Base-by-base conservation (phyloP, 768 basidiomycete species). In the Chlorophyllum brunneum region DNA sequence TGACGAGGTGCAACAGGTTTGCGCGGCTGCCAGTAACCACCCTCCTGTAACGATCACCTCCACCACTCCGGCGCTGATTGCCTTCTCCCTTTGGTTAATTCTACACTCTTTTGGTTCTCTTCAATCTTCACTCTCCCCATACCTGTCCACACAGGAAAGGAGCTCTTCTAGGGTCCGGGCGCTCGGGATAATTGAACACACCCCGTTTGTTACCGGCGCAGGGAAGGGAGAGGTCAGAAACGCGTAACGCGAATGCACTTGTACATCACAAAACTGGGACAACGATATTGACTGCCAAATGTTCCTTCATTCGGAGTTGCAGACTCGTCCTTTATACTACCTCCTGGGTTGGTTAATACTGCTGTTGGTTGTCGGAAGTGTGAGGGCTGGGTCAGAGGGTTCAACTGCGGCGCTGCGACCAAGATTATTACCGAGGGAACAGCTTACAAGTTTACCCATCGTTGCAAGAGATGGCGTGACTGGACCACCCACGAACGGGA, bases 191-290 rank as follows among this genome's bases (percentile, higher is more conserved):
- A 16, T 40, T 37, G 15, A 37, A 15, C 18, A n/a, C n/a, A n/a
- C n/a, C n/a, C n/a, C n/a, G n/a, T n/a, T n/a, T n/a, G n/a, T n/a
- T n/a, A n/a, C n/a, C n/a, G n/a, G n/a, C n/a, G n/a, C n/a, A n/a
- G n/a, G n/a, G n/a, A n/a, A n/a, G n/a, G n/a, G n/a, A n/a, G n/a
- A n/a, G n/a, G n/a, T n/a, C n/a, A n/a, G n/a, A n/a, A n/a, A n/a
- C n/a, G n/a, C 36, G 9, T 26, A 38, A 29, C 51, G 9, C 51
- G 51, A 22, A 53, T 53, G 51, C 43, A 13, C 51, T 29, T 42
- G 20, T 33, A 42, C 23, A 42, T 13, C 18, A 15, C 20, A 13
- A 8, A 29, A 13, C 24, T 27, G 18, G 23, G 27, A 27, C 34
- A 15, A 45, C 24, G 15, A 20, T 31, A 24, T 38, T 52, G 23